Base-by-base conservation (phyloP, 2,329 filamentous ascomycete genomes). In the Hypoxylon sp. region DNA sequence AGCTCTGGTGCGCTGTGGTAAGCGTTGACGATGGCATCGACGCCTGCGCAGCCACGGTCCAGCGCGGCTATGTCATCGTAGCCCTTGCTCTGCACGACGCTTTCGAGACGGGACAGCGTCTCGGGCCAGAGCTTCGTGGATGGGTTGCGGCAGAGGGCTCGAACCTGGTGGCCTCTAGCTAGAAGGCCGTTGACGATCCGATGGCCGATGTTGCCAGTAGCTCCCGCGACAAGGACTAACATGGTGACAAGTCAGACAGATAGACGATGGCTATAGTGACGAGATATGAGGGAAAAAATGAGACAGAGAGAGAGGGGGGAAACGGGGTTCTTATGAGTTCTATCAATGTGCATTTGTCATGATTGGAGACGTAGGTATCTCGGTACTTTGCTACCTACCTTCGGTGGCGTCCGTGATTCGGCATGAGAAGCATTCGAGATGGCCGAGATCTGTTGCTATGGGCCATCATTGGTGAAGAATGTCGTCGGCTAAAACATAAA, bases 201-300 rank as follows among this genome's bases (percentile, higher is more conserved):
- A 31, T 69, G 67, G 58, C 75, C 75, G 5, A 75, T 47, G 13
- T 70, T 71, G 48, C 75, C 74, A 1, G 73, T 74, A 13, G 73
- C 69, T 24, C 74, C 74, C 9, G 70, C 71, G 45, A 77, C 71
- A 17, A 76, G 70, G 15, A 77, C 66, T 23, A 77, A 67, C 73
- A 77, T 67, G 27, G 7, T 24, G 24, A 17, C 15, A 5, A n/a
- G n/a, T n/a, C n/a, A n/a, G n/a, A n/a, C n/a, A n/a, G n/a, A n/a
- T n/a, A n/a, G n/a, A n/a, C n/a, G n/a, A n/a, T n/a, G n/a, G n/a
- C n/a, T n/a, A n/a, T n/a, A 15, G 31, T 5, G 13, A 35, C 2
- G 6, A 18, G 13, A 4, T 29, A 29, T 29, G 10, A 29, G 27
- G 27, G 13, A 7, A 11, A 29, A 11, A 29, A 40, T 31, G 31